Conservation (phyloP, 2,329 filamentous ascomycete genomes). For the Fusarium pseudograminearum region DNA sequence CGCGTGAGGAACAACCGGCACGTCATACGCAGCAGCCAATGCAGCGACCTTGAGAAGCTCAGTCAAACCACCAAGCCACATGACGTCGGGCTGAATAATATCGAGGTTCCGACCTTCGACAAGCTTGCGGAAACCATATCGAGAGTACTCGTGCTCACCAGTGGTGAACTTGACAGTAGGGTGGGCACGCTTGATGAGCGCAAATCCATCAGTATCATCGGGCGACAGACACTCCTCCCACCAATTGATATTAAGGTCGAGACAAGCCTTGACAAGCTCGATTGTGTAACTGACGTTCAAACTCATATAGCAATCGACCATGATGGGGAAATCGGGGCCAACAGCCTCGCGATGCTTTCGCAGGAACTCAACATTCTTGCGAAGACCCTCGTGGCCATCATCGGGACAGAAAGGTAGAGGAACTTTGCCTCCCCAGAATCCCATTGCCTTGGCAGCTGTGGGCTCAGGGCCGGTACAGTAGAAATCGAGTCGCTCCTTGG, state of each 20-base stretch:
- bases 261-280: slow-evolving; percentile 85
- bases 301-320: slow-evolving; percentile 98
- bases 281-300: slow-evolving; percentile 94
- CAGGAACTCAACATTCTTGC: slow-evolving; percentile 91
- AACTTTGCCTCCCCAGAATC: slow-evolving; percentile 92
- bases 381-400: slow-evolving; percentile 83
- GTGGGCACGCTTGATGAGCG: slow-evolving; percentile 89
- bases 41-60: slow-evolving; percentile 90
- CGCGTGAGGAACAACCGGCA: slow-evolving; percentile 94
- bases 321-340: slow-evolving; percentile 90
- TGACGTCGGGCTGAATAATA: slow-evolving; percentile 95
- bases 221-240: slow-evolving; percentile 95
- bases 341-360: slow-evolving; percentile 85
- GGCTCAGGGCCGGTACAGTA: slow-evolving; percentile 96
- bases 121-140: slow-evolving; percentile 94
- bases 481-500: slow-evolving; percentile 84
- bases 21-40: slow-evolving; percentile 91
- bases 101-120: slow-evolving; percentile 92
- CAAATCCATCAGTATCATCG: slow-evolving; percentile 92
- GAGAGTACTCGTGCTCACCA: slow-evolving; percentile 94
- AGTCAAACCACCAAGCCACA: slow-evolving; percentile 96
- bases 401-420: slow-evolving; percentile 90
- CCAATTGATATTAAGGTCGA: slow-evolving; percentile 92
- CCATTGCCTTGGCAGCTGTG: slow-evolving; percentile 81
- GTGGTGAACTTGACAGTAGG: slow-evolving; percentile 94